phyloP scores from a whole-genome alignment of 768 basidiomycete species.

The Pisolithus sp. region DNA sequence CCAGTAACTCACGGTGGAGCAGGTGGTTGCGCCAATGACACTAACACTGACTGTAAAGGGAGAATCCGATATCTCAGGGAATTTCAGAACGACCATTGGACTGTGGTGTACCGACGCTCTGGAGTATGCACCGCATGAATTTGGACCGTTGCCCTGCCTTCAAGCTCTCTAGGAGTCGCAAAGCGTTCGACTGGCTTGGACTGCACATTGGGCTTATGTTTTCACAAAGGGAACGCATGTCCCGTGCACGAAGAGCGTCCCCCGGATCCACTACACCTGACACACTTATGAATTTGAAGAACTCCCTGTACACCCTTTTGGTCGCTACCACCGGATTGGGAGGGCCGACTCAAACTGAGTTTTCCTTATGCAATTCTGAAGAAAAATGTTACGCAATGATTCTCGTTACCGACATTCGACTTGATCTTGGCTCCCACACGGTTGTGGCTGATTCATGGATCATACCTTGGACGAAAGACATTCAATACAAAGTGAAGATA shows the following conservation, averaged over 20 bases:
- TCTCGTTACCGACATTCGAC: constrained; percentile 39
- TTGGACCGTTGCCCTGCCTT: constrained; percentile 31
- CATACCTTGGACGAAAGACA: constrained; percentile 27
- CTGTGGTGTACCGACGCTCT: constrained; percentile 10
- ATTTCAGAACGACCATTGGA: constrained; percentile 25
- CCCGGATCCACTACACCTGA: constrained; percentile 5
- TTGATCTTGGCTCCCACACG: constrained; percentile 45
- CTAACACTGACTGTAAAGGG: constrained; percentile 12
- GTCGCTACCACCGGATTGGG: constrained; percentile 20
- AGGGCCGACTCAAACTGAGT: constrained; percentile 12
- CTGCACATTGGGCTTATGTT: constrained; percentile 27
- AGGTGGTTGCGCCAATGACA: constrained; percentile 18
- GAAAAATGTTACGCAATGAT: constrained; percentile 32
- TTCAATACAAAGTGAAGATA: constrained; percentile 12
- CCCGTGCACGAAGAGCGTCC: neutral
- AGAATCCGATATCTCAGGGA: constrained; percentile 14
- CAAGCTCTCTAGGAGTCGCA: constrained; percentile 11
- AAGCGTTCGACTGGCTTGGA: constrained; percentile 25
- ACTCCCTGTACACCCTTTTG: constrained; percentile 26
- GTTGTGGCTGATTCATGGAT: constrained; percentile 45
- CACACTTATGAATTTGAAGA: constrained; percentile 28
- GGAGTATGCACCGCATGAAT: constrained; percentile 37
- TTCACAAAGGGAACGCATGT: constrained; percentile 24
- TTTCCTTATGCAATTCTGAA: constrained; percentile 12
- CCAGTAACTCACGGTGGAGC: constrained; percentile 4